Base-by-base conservation (phyloP, 495 filamentous ascomycete species). In the Aspergillus nanangensis region DNA sequence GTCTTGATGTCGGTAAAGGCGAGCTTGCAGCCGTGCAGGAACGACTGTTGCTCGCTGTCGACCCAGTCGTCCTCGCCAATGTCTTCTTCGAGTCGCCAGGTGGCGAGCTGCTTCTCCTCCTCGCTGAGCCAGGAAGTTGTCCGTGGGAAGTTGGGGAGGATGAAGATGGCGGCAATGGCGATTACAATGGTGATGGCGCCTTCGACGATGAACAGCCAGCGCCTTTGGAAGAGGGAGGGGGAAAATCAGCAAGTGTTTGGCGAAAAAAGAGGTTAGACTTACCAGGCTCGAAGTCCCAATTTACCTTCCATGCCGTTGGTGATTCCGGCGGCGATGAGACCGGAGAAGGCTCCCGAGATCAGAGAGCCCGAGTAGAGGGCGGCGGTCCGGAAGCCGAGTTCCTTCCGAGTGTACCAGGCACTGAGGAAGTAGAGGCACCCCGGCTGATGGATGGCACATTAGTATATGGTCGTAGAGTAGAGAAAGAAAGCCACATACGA, bases 131-230 rank as follows among this genome's bases (percentile, higher is more conserved):
- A 89, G 11, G 51, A 58, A 0, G 86, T 90, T 32, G 86, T 90
- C 14, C 81, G 70, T n/a, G 88, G 88, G 51, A 88, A 87, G 58
- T 93, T 83, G 9, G 88, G 87, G 10, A 93, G 63, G 23, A 88
- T 65, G 50, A 82, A 83, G 47, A 75, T 75, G 20, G 79, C 71
- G 17, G 58, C 53, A 11, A 73, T 53, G 29, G 77, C 79, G 25
- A 81, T 62, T 2, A 70, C 65, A 36, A 82, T 70, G 2, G 79
- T 80, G 40, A 70, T 64, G 14, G 65, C 77, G 39, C 87, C 87
- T 60, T 90, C 87, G 41, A 92, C 86, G 50, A 90, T 84, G 50
- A 70, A 68, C 3, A 68, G 54, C 64, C 66, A 70, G 11, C 66
- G 59, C 66, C 61, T 54, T 18, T 47, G 29, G 9, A 23, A 18